phyloP scores from a whole-genome alignment of 768 basidiomycete species.

The Lentinula aciculospora region DNA sequence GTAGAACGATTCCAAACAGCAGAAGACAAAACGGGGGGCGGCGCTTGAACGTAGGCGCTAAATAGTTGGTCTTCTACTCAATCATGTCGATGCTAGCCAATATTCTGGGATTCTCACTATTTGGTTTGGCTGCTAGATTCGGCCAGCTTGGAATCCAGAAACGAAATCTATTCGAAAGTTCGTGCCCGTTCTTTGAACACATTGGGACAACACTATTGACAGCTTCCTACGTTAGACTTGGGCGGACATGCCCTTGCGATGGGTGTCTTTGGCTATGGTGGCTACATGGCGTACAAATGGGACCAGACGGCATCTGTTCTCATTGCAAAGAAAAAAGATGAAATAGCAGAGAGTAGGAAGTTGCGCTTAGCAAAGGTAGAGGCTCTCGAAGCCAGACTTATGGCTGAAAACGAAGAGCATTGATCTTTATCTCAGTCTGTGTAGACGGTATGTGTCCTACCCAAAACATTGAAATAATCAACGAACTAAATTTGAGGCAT shows the following conservation, averaged over 20 bases:
- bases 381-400: constrained; percentile 12
- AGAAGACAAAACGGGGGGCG: neutral
- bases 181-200: constrained; percentile 24
- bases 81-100: constrained; percentile 62
- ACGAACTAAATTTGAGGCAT: neutral
- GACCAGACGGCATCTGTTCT: constrained; percentile 58
- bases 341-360: constrained; percentile 50
- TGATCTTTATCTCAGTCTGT: neutral
- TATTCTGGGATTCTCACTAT: constrained; percentile 71
- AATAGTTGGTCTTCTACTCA: neutral
- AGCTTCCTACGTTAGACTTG: constrained; percentile 43
- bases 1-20: neutral
- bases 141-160: constrained; percentile 86
- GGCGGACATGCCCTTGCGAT: constrained; percentile 67
- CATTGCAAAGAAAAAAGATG: constrained; percentile 55
- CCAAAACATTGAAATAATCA: no score
- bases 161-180: constrained; percentile 75
- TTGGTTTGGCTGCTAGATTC: constrained; percentile 79
- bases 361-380: constrained; percentile 27
- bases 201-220: neutral
- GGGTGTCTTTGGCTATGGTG: constrained; percentile 62
- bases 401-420: constrained; percentile 1
- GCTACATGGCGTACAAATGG: constrained; percentile 72
- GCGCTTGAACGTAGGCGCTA: neutral
- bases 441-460: neutral